phyloP scores from a whole-genome alignment of 257 asterid genomes.

The Linaria vulgaris region DNA sequence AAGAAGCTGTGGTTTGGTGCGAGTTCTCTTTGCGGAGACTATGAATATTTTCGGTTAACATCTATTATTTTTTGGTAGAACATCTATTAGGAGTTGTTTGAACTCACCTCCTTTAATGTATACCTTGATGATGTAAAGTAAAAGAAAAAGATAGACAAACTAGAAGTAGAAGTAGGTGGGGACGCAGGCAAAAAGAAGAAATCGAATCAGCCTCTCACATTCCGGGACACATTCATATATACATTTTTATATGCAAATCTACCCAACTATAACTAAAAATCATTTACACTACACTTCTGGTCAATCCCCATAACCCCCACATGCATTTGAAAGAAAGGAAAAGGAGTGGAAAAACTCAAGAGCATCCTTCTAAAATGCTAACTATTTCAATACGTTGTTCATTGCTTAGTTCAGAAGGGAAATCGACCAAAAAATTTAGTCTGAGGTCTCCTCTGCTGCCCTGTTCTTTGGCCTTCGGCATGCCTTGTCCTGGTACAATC shows the following conservation, averaged over 20 bases:
- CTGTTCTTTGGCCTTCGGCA: slow-evolving; percentile 54
- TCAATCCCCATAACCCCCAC: slow-evolving; percentile 7
- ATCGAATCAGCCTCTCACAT: slow-evolving; percentile 5
- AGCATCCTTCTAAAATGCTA: slow-evolving; percentile 48
- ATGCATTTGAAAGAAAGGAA: not conserved
- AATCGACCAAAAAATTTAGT: slow-evolving; percentile 72
- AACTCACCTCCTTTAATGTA: too few relatives aligned
- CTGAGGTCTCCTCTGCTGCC: slow-evolving; percentile 71
- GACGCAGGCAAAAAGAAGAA: not conserved
- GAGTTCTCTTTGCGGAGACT: too few relatives aligned
- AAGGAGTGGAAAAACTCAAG: slow-evolving; percentile 26
- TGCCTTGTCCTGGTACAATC: slow-evolving; percentile 72
- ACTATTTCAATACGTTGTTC: slow-evolving; percentile 54
- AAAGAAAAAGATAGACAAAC: too few relatives aligned
- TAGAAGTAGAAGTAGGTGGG: not conserved
- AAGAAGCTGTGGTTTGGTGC: too few relatives aligned
- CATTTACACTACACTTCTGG: slow-evolving; percentile 9
- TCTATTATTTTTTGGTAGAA: too few relatives aligned
- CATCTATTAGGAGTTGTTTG: too few relatives aligned
- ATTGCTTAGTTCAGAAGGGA: slow-evolving; percentile 56
- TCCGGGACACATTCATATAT: slow-evolving; percentile 23
- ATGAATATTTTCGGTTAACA: too few relatives aligned
- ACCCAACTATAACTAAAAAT: slow-evolving; percentile 26
- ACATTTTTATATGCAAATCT: slow-evolving; percentile 28
- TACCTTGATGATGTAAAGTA: too few relatives aligned